A percentile compares a stretch with the other conserved stretches of the same genome.
phyloP scores from a whole-genome alignment of 176 grass and related monocot genomes.

The Stipa capillata region DNA sequence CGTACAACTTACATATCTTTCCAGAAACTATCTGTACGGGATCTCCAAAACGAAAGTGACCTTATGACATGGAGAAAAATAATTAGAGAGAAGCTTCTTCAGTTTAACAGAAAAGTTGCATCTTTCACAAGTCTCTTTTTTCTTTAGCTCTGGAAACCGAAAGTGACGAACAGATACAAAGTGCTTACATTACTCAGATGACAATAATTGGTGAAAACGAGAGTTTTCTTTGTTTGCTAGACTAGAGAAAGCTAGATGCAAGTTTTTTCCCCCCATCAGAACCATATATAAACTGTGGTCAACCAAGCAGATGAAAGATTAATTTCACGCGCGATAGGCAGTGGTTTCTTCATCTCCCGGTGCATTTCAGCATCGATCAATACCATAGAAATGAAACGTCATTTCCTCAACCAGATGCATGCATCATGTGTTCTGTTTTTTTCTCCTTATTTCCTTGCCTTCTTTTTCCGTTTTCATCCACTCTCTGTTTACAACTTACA shows the following conservation, averaged over 20 bases:
- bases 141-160: background rate
- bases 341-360: background rate
- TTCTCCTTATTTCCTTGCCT: background rate
- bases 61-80: background rate
- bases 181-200: background rate
- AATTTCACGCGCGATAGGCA: background rate
- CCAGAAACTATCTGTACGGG: no score
- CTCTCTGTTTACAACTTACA: background rate
- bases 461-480: background rate
- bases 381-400: no score
- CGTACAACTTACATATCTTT: background rate
- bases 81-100: background rate
- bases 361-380: no score
- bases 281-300: background rate
- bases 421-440: no score
- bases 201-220: background rate
- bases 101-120: background rate
- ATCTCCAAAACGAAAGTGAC: no score
- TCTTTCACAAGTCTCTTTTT: background rate
- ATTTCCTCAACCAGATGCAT: background rate
- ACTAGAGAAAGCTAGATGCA: background rate
- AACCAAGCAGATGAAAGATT: background rate
- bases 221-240: background rate
- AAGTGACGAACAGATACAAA: background rate
- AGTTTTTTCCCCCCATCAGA: background rate